These are phyloP conservation scores for Alternaria metachromatica DNA, from an alignment of 2,329 filamentous ascomycete genomes.

Conservation along the genomic window DNA sequence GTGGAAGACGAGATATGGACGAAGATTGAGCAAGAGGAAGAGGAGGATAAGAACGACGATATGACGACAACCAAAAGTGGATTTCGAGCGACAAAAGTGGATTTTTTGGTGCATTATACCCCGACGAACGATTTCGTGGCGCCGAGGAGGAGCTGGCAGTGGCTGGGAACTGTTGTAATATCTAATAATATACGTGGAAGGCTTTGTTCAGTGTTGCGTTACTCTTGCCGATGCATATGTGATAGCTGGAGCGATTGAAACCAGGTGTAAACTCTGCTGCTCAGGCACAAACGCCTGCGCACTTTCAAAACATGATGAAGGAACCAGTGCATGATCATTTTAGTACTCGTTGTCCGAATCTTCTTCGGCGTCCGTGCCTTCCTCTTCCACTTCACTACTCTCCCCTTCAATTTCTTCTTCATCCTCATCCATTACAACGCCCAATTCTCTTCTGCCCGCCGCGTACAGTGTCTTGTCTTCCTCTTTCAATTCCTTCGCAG, in stretches of 20 bases:
- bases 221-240: not conserved
- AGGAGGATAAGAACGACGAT: not conserved
- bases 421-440: not conserved
- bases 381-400: not conserved
- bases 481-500: not conserved
- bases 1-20: not conserved
- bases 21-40: not conserved
- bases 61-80: not conserved
- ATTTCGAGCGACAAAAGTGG: conserved; percentile 4
- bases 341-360: not conserved
- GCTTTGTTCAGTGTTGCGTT: not conserved
- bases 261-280: not conserved
- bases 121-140: not conserved
- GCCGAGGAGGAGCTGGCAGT: not conserved
- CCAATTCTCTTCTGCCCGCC: not conserved
- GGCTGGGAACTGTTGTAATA: not conserved
- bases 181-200: not conserved
- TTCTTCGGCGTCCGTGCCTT: not conserved
- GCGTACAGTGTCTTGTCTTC: not conserved
- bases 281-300: not conserved
- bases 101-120: conserved; percentile 13
- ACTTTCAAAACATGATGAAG: rapidly evolving
- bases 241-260: not conserved
- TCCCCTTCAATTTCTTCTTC: rapidly evolving
- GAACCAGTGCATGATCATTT: rapidly evolving